Evolutionary conservation across 129 eudicot species (phyloP), one percentile per base, ranked within the genome.

Genomic region (Cynara cardunculus): DNA sequence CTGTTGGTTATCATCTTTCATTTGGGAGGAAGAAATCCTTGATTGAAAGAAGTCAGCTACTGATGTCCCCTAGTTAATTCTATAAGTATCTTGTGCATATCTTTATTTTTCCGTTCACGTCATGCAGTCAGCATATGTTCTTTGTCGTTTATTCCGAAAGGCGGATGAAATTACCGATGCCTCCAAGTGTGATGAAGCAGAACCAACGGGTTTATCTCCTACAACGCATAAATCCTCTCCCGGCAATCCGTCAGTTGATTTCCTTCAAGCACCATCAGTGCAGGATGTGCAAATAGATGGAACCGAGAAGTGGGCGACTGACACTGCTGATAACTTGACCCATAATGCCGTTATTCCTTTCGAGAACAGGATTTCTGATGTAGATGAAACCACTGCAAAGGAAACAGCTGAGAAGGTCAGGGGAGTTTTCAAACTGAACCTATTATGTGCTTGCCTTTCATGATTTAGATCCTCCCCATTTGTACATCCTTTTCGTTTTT

Each of bases 111-210:
- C 4, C 53, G 0, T 69, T 77, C 62, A 26, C 30, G 3, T 25
- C 0, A 22, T 81, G 70, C 88, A 90, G 94, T 87, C 75, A 13
- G 81, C 89, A 69, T 90, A 84, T 86, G 95, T 90, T 78, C 87
- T 90, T 32, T 90, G 92, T 69, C 95, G 95, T 59, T 85, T 90
- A 73, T 90, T 90, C 32, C 87, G 84, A 13, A 90, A 90, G 78
- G 26, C 89, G 12, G 94, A 88, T 24, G 94, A 88, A 72, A 87
- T 31, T 71, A 19, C 39, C 0, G 87, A 84, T 18, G 78, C 72
- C 22, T 80, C 77, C 14, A 88, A 84, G 37, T 88, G 34, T 28
- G 92, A 86, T 30, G 95, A 88, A 71, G 77, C 77, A 31, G 92
- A 90, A 78, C 85, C 79, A 19, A 32, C 85, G 11, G 85, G 81